Evolutionary conservation across 2,329 filamentous ascomycete species (phyloP).

Genomic region (Sporothrix sp.): DNA sequence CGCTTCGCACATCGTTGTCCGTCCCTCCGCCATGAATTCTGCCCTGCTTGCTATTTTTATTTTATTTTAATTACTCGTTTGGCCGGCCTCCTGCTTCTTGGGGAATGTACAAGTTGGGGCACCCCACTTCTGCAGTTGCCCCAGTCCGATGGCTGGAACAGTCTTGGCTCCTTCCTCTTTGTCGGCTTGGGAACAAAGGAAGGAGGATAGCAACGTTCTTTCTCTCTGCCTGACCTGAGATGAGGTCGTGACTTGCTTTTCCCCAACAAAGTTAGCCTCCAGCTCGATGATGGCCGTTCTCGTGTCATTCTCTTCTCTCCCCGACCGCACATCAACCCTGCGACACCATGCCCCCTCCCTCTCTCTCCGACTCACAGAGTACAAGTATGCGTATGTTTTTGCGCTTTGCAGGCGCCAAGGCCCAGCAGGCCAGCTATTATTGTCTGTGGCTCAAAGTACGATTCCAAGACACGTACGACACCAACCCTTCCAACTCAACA

Average conservation of each 20-base stretch:
- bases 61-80: neutral
- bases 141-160: neutral
- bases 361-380: neutral
- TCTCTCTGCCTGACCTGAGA: neutral
- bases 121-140: neutral
- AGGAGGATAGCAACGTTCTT: neutral
- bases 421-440: neutral
- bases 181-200: too few species aligned
- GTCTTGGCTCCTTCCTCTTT: neutral
- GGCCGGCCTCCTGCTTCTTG: neutral
- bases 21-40: neutral
- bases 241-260: neutral
- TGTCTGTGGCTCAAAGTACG: neutral
- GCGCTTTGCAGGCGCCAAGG: too few species aligned
- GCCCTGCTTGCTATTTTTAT: neutral
- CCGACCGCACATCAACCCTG: neutral
- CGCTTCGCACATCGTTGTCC: slow-evolving; percentile 1
- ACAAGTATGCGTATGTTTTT: too few species aligned
- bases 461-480: neutral
- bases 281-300: neutral
- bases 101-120: too few species aligned
- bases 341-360: neutral
- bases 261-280: neutral
- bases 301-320: neutral
- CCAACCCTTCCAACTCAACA: too few species aligned